phyloP scores from a whole-genome alignment of 257 asterid genomes.

The Ligustrum vulgare region DNA sequence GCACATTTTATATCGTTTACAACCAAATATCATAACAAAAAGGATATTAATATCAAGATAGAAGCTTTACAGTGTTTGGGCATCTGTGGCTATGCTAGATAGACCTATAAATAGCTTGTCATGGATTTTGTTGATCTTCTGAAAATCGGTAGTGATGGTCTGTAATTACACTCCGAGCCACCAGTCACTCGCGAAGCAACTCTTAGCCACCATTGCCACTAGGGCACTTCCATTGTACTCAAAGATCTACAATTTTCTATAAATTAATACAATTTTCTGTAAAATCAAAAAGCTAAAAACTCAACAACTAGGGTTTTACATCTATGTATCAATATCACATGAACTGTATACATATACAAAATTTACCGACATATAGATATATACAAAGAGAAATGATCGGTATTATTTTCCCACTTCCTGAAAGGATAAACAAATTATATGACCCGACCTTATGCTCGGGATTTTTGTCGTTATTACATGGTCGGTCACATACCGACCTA shows the following conservation, averaged over 20 bases:
- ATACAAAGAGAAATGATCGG: too few relatives aligned
- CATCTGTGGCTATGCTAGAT: conserved; percentile 86
- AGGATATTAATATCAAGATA: neutral
- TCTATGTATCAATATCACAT: neutral
- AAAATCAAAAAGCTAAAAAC: neutral
- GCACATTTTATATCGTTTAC: neutral
- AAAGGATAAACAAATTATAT: too few relatives aligned
- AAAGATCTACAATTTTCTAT: conserved; percentile 59
- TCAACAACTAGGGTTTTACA: conserved; percentile 17
- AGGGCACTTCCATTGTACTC: conserved; percentile 97
- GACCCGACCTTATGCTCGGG: too few relatives aligned
- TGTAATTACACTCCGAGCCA: conserved; percentile 88
- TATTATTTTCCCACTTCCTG: too few relatives aligned
- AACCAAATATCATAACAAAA: neutral
- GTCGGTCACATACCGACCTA: too few relatives aligned
- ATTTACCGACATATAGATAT: conserved; percentile 55
- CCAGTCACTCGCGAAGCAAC: conserved; percentile 92
- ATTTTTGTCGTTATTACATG: too few relatives aligned
- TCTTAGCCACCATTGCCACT: conserved; percentile 95
- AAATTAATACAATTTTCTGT: conserved; percentile 9
- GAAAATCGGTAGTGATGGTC: conserved; percentile 86
- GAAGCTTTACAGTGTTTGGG: conserved; percentile 67
- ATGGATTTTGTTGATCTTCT: conserved; percentile 73
- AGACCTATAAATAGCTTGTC: conserved; percentile 89
- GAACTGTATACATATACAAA: neutral